phyloP scores from a whole-genome alignment of 352 stramenopile genomes.

The Pythium insidiosum region DNA sequence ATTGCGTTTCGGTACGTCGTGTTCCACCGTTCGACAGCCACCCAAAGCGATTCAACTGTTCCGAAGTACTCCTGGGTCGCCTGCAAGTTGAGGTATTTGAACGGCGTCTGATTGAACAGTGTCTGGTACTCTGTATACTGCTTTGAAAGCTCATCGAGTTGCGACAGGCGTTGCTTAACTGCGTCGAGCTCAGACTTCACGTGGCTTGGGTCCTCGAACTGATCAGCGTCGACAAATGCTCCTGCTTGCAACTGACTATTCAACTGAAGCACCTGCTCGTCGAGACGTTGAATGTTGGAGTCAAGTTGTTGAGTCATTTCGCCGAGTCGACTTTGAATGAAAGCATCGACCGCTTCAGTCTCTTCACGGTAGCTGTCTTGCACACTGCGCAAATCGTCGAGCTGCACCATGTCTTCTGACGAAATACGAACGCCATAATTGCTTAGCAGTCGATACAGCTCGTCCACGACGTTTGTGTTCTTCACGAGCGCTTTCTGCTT shows the following conservation, averaged over 20 bases:
- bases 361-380: constrained; percentile 87
- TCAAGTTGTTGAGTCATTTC: constrained; percentile 92
- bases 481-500: constrained; percentile 80
- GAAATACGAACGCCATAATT: constrained; percentile 89
- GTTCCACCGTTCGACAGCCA: constrained; percentile 83
- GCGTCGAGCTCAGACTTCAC: constrained; percentile 78
- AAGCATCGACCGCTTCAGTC: constrained; percentile 77
- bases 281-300: constrained; percentile 87
- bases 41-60: constrained; percentile 83
- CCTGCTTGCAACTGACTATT: constrained; percentile 75
- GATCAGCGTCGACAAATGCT: constrained; percentile 81
- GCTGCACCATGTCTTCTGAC: constrained; percentile 90
- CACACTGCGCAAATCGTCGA: constrained; percentile 83
- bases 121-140: constrained; percentile 91
- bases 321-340: constrained; percentile 76
- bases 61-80: constrained; percentile 82
- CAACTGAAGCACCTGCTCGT: constrained; percentile 87
- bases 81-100: constrained; percentile 88
- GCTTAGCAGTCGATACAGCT: constrained; percentile 89
- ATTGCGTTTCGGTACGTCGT: constrained; percentile 65
- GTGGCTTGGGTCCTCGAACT: constrained; percentile 79
- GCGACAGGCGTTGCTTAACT: constrained; percentile 73
- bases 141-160: constrained; percentile 84
- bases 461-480: constrained; percentile 88
- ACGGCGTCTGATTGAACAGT: constrained; percentile 85